Evolutionary conservation across 495 filamentous ascomycete species (phyloP).

Genomic region (Annulohypoxylon moriforme): DNA sequence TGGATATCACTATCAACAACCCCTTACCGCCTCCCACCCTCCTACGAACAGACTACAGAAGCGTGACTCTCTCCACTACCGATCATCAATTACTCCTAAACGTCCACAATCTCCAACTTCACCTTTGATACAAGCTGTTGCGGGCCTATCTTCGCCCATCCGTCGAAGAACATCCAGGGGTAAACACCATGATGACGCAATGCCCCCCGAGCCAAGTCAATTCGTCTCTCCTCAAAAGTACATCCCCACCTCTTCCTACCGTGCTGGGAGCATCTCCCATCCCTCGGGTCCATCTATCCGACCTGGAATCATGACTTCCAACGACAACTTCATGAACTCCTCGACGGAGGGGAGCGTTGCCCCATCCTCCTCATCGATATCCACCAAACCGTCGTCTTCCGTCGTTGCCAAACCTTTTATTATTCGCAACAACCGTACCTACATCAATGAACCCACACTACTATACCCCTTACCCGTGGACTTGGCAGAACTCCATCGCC

Average conservation of each 20-base stretch:
- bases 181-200: conserved; percentile 53
- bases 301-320: conserved; percentile 42
- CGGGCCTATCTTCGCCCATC: conserved; percentile 29
- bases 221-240: conserved; percentile 39
- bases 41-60: conserved; percentile 32
- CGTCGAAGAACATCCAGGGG: conserved; percentile 34
- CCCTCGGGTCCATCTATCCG: conserved; percentile 47
- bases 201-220: conserved; percentile 48
- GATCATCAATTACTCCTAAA: conserved; percentile 21
- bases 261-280: conserved; percentile 56
- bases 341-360: conserved; percentile 45
- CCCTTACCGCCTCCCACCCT: neutral
- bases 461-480: conserved; percentile 90
- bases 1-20: conserved; percentile 22
- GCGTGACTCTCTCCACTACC: conserved; percentile 33
- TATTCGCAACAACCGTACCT: conserved; percentile 79
- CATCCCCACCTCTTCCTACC: conserved; percentile 37
- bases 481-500: conserved; percentile 85
- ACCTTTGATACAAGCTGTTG: conserved; percentile 17
- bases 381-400: conserved; percentile 31
- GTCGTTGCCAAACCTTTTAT: conserved; percentile 70
- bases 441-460: conserved; percentile 78
- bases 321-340: conserved; percentile 38
- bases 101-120: conserved; percentile 33
- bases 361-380: conserved; percentile 40